A percentile compares a stretch with the other conserved stretches of the same genome.
Evolutionary conservation across 1,284 basidiomycete genomes (phyloP).

Genomic region (Leccinum angustisporum): DNA sequence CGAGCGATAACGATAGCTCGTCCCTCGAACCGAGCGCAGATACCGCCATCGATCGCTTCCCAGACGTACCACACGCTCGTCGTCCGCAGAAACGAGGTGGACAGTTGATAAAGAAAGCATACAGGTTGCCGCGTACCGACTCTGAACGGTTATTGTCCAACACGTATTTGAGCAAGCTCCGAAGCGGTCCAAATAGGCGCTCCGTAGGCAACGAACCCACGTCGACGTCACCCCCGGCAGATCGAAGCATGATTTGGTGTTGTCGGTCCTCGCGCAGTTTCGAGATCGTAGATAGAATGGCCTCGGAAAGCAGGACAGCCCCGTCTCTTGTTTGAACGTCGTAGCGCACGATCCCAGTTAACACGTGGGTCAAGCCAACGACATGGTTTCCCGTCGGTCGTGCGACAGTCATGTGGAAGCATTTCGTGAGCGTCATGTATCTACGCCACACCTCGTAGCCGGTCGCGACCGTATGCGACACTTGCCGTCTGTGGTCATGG

Average conservation of each 20-base stretch:
- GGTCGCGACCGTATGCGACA: no score
- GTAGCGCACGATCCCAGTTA: no score
- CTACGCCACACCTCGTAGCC: no score
- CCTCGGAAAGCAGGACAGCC: neutral
- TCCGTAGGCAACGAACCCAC: conserved; percentile 76
- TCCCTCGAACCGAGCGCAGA: neutral
- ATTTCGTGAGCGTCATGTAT: neutral
- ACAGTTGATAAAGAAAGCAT: conserved; percentile 91
- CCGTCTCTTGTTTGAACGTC: neutral
- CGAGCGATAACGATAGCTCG: conserved; percentile 31
- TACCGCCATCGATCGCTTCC: neutral
- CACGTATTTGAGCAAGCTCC: conserved; percentile 75
- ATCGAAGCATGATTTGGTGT: conserved; percentile 64
- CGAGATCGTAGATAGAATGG: neutral
- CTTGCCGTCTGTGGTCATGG: no score
- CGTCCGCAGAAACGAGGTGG: conserved; percentile 59
- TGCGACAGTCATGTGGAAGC: neutral
- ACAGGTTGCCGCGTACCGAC: conserved; percentile 89
- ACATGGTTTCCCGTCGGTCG: no score
- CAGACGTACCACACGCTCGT: conserved; percentile 17
- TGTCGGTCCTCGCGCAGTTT: conserved; percentile 47
- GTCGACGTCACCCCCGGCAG: conserved; percentile 59
- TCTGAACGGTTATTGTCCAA: conserved; percentile 80
- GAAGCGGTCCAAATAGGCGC: conserved; percentile 74
- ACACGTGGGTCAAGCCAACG: no score